Base-by-base conservation (phyloP, 2,329 filamentous ascomycete genomes). In the Diaporthe caulivora region DNA sequence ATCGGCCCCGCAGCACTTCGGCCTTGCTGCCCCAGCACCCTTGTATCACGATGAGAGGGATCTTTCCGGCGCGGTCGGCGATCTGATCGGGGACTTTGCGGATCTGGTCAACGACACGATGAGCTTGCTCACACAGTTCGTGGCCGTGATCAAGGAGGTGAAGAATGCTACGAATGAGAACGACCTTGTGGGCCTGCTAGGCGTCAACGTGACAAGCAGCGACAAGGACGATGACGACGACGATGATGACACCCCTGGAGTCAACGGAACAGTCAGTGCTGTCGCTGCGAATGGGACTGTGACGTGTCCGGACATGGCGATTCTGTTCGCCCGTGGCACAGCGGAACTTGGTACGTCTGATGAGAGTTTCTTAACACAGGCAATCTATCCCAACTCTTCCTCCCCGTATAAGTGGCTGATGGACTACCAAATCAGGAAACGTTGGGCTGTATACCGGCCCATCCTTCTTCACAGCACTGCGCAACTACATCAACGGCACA, bases 391-490 rank as follows among this genome's bases (percentile, higher is more conserved):
- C 11, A 11, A 24, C 44, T 18, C 15, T 3, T 17, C 15, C 21
- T 6, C 6, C 2, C 21, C 31, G 31, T 17, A 3, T 24, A 21
- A 21, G n/a, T 53, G 21, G 8, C 55, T n/a, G 2, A 53, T 2
- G 5, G 10, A n/a, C 2, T 3, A 76, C 65, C 11, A 72, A 78
- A 55, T 37, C 67, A 11, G 78, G 78, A 26, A 80, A 80, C 62
- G 70, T 80, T 7, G 79, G 79, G 7, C 60, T 74, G 44, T 64
- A 79, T 26, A 75, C 76, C 15, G 80, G 80, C 0, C 78, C 80
- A 2, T 75, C 76, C 7, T 76, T 80, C 55, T 73, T 78, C 62
- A 70, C 75, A 6, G 79, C 78, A 1, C 69, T 81, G 7, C 51
- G 70, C 40, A 70, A 73, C 40, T 71, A 74, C 15, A 67, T 78